Evolutionary conservation across 345 rosid genomes (phyloP), one percentile per base, ranked within the genome.

Genomic region (Boechera stricta): DNA sequence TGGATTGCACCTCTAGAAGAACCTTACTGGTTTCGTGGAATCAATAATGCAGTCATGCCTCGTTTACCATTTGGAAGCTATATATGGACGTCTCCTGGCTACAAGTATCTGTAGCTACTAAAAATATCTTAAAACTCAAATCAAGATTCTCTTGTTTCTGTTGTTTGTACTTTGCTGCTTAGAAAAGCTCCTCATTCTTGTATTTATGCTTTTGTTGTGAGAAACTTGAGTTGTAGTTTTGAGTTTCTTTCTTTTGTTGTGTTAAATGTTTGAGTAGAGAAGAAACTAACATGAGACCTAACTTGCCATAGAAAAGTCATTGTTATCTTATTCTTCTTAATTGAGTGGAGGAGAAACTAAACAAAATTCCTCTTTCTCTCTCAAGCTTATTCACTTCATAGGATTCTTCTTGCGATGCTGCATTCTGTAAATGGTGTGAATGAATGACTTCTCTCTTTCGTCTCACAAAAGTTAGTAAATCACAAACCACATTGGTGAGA

Each of bases 41-140:
- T 29, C 31, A 35, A 10, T 49, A 7, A 24, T 15, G 33, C 5
- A 21, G 63, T 7, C 62, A 63, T 63, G 53, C 10, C 13, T 62
- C 2, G 41, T 62, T 63, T 41, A 63, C 62, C 24, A 38, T 38
- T 71, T 35, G 28, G 36, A 90, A 87, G 57, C 87, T 0, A 87
- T 24, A 52, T 52, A 7, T 87, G 15, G 91, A 86, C 41, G 60
- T 38, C 70, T 73, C 41, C 0, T 32, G 44, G 45, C 18, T 21
- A 55, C 51, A 57, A 33, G 18, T 33, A 56, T 42, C 0, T 73
- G 61, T 26, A n/a, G 21, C 11, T 52, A 16, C 41, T 28, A 49
- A n/a, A 58, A 33, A 6, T 21, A 29, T 18, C 53, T 62, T 10
- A n/a, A 62, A 38, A 38, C 53, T 39, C 57, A 48, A 18, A 52